Base-by-base conservation (phyloP, 495 filamentous ascomycete genomes). In the Lophiostoma macrostomum region DNA sequence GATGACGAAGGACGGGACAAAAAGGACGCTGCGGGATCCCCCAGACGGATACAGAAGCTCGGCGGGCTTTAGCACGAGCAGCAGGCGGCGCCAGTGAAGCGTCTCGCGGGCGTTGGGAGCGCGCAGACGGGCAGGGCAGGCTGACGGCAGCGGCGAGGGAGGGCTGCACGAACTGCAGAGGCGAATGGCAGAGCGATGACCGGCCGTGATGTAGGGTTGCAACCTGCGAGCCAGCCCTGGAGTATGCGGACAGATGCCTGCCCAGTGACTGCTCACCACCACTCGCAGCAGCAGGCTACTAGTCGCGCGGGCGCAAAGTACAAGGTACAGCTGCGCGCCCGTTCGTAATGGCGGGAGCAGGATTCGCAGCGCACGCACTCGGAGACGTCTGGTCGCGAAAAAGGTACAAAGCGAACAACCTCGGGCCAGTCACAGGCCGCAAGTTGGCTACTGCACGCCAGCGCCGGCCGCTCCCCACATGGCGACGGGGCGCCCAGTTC, bases 311-410 rank as follows among this genome's bases (percentile, higher is more conserved):
- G 28, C 29, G 24, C 30, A 43, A 23, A 23, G 39, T n/a, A 22
- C 27, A 19, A 30, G 5, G 16, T 31, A 55, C 40, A 42, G 51
- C 41, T 55, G 46, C 41, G 41, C 46, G 24, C 19, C 20, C 11
- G 11, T 29, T 48, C 35, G 53, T 56, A 56, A 56, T 56, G 25
- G 16, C n/a, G 19, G 12, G 25, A 13, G 35, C 43, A 49, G 53
- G 53, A 56, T 56, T 56, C 53, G 53, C 37, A 45, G 30, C 27
- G 22, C n/a, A 16, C n/a, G n/a, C n/a, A n/a, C n/a, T n/a, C n/a
- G n/a, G n/a, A n/a, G n/a, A n/a, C n/a, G n/a, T n/a, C n/a, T n/a
- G n/a, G n/a, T n/a, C n/a, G n/a, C n/a, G n/a, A n/a, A n/a, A n/a
- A n/a, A n/a, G n/a, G n/a, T n/a, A n/a, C n/a, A n/a, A n/a, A n/a